Conservation (phyloP, 768 basidiomycete species). For the Hydnomerulius pinastri region DNA sequence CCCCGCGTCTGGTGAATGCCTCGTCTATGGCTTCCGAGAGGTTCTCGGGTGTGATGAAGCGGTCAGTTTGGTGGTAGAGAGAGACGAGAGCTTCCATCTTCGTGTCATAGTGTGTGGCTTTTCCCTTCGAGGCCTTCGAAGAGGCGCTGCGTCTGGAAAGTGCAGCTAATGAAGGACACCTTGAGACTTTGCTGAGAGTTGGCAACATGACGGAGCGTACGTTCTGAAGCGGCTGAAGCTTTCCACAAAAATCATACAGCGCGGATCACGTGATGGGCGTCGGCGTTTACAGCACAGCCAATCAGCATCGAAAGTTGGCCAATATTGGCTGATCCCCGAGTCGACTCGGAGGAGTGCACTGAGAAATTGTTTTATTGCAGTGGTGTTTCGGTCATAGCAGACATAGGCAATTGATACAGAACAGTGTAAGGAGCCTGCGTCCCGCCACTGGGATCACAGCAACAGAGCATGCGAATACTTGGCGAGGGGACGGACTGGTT, state of each 20-base stretch:
- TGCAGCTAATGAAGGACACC: constrained; percentile 7
- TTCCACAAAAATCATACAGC: neutral
- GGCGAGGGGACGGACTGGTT: no score
- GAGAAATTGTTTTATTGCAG: no score
- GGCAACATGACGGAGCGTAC: constrained; percentile 24
- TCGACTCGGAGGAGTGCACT: no score
- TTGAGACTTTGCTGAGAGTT: constrained; percentile 3
- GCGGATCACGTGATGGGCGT: neutral
- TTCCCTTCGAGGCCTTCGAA: constrained; percentile 21
- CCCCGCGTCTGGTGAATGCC: constrained; percentile 46
- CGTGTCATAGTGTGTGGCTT: constrained; percentile 18
- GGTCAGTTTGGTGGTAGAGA: constrained; percentile 75
- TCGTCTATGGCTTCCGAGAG: constrained; percentile 64
- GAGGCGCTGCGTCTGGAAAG: constrained; percentile 20
- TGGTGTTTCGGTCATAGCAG: no score
- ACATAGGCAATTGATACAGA: no score
- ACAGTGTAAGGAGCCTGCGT: no score
- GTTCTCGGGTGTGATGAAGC: constrained; percentile 72
- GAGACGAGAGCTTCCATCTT: constrained; percentile 72
- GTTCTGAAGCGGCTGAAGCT: no score
- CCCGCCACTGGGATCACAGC: no score
- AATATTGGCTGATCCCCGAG: no score
- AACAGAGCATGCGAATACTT: no score
- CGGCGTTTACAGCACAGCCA: no score
- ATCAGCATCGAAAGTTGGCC: no score